A percentile compares a stretch with the other conserved stretches of the same genome.
These are phyloP conservation scores for Amanita thiersii DNA, from an alignment of 768 basidiomycete species.

Conservation along the genomic window DNA sequence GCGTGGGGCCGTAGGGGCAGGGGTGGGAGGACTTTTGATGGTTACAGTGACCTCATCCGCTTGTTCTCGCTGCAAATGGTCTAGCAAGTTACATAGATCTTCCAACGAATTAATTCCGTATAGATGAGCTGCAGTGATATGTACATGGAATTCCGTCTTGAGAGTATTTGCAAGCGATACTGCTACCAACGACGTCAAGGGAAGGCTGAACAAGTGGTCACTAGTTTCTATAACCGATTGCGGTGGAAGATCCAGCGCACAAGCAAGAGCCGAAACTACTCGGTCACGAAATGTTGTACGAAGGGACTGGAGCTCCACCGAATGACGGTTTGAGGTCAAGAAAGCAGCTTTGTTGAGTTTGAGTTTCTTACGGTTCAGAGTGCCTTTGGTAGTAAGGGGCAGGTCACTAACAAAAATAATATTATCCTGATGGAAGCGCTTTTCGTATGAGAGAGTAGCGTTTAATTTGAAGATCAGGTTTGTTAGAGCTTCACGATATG, in stretches of 20 bases:
- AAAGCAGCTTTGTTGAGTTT: neutral
- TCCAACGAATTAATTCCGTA: neutral
- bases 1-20: neutral
- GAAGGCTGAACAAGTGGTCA: neutral
- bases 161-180: neutral
- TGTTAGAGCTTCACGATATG: neutral
- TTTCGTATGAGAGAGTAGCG: neutral
- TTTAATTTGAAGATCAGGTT: neutral
- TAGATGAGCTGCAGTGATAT: neutral
- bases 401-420: neutral
- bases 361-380: neutral
- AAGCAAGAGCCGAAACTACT: neutral
- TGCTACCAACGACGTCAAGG: neutral
- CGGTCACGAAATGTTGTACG: neutral
- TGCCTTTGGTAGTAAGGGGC: neutral
- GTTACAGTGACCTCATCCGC: neutral
- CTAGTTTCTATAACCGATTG: neutral
- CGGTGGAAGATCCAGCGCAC: neutral
- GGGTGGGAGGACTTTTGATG: neutral
- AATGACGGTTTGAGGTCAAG: neutral
- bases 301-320: too few relatives aligned
- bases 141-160: neutral
- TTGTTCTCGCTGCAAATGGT: neutral
- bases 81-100: neutral
- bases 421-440: neutral